These are phyloP conservation scores for Suillus lakei DNA, from an alignment of 768 basidiomycete species.

Conservation along the genomic window DNA sequence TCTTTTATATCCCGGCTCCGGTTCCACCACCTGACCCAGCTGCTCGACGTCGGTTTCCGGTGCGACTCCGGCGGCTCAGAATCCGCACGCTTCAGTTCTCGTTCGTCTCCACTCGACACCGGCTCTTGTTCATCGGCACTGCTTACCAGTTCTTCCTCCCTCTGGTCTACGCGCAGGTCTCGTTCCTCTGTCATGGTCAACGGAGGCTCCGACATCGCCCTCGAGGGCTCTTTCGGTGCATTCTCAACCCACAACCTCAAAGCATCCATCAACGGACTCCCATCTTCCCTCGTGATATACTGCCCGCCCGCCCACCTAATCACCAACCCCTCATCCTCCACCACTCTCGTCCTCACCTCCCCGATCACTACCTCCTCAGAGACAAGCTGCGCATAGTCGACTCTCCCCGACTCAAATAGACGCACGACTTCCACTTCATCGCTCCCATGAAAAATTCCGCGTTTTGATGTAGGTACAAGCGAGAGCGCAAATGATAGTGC, in stretches of 20 bases:
- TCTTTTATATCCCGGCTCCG: slow-evolving; percentile 50
- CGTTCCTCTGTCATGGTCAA: slow-evolving; percentile 35
- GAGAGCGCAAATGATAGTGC: slow-evolving; percentile 77
- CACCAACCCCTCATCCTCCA: slow-evolving; percentile 68
- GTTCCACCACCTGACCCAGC: slow-evolving; percentile 90
- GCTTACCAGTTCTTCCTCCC: slow-evolving; percentile 30
- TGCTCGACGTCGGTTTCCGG: slow-evolving; percentile 60
- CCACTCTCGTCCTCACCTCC: slow-evolving; percentile 39
- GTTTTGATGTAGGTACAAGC: slow-evolving; percentile 45
- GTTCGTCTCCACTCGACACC: slow-evolving; percentile 25
- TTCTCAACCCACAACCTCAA: slow-evolving; percentile 59
- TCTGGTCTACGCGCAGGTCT: slow-evolving; percentile 23
- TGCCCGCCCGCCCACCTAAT: slow-evolving; percentile 72
- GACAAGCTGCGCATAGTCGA: slow-evolving; percentile 71
- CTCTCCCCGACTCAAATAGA: slow-evolving; percentile 61
- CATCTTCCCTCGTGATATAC: slow-evolving; percentile 82
- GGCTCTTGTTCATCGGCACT: slow-evolving; percentile 25
- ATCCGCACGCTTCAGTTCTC: slow-evolving; percentile 37
- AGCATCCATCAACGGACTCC: slow-evolving; percentile 75
- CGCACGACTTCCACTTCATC: slow-evolving; percentile 60
- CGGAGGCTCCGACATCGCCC: slow-evolving; percentile 14
- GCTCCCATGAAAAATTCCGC: slow-evolving; percentile 32
- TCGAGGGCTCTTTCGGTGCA: slow-evolving; percentile 14
- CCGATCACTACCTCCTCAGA: slow-evolving; percentile 48
- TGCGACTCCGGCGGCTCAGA: slow-evolving; percentile 43